phyloP scores from a whole-genome alignment of 2,329 filamentous ascomycete genomes.

The Keithomyces neogunnii region DNA sequence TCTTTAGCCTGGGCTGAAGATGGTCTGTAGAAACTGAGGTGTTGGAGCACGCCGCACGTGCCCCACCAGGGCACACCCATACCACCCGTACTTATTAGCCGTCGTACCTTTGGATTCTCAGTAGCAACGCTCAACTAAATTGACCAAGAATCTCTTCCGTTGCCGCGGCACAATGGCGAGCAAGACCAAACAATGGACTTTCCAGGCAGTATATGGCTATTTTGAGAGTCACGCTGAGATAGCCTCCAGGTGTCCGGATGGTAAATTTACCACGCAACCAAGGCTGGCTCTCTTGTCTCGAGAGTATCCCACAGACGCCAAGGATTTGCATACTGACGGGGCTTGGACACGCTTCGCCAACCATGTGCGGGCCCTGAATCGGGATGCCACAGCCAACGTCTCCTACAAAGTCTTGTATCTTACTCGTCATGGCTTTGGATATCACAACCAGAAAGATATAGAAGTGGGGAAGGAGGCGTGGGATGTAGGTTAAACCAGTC shows the following conservation, averaged over 20 bases:
- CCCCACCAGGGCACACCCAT: too few relatives aligned
- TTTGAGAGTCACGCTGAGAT: conserved; percentile 36
- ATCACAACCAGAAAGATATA: conserved; percentile 39
- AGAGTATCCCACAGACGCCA: conserved; percentile 34
- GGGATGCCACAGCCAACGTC: conserved; percentile 29
- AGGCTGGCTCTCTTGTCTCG: conserved; percentile 46
- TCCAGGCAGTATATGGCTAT: conserved; percentile 16
- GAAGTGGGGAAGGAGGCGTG: conserved; percentile 48
- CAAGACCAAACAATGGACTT: conserved; percentile 12
- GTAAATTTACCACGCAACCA: conserved; percentile 30
- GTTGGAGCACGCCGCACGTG: too few relatives aligned
- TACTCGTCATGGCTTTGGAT: conserved; percentile 49
- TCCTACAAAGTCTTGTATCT: conserved; percentile 45
- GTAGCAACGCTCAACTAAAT: neutral
- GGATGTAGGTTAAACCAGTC: conserved; percentile 30
- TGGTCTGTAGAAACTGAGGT: too few relatives aligned
- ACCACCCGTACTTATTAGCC: too few relatives aligned
- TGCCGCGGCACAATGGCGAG: neutral
- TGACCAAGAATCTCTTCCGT: neutral
- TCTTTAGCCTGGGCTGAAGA: too few relatives aligned
- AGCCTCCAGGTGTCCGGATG: conserved; percentile 16
- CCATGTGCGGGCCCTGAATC: conserved; percentile 39
- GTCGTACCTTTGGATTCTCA: too few relatives aligned
- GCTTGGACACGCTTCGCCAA: conserved; percentile 44
- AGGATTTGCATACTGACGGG: conserved; percentile 20